Evolutionary conservation across 2,329 filamentous ascomycete species (phyloP).

Genomic region (Neurospora sp.): DNA sequence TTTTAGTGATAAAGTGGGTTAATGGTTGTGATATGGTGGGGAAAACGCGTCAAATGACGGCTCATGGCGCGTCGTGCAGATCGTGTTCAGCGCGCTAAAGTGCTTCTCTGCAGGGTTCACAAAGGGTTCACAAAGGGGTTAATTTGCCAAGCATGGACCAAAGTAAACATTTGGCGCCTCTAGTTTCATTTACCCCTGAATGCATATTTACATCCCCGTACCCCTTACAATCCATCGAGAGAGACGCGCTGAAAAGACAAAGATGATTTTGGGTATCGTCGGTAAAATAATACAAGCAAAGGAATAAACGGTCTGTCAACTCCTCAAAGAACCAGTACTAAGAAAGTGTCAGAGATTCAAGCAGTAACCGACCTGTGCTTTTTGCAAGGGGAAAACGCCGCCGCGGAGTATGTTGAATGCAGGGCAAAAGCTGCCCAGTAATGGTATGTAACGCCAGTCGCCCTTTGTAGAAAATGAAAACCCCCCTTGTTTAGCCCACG

Average conservation of each 20-base stretch:
- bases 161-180: neutral
- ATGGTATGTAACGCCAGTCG: neutral
- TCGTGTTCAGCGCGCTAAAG: neutral
- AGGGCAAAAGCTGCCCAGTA: neutral
- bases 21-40: slow-evolving; percentile 12
- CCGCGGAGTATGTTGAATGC: neutral
- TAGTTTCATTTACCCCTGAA: neutral
- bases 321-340: neutral
- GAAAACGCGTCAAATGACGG: slow-evolving; percentile 9
- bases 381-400: slow-evolving; percentile 6
- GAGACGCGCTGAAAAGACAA: neutral
- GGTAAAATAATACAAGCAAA: neutral
- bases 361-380: neutral
- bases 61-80: neutral
- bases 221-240: neutral
- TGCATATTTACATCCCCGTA: neutral
- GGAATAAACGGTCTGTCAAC: neutral
- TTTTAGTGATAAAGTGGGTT: slow-evolving; percentile 4
- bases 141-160: neutral
- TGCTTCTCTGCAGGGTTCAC: slow-evolving; percentile 1
- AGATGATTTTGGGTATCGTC: neutral
- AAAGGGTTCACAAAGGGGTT: neutral
- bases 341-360: neutral
- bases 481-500: slow-evolving; percentile 25
- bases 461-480: slow-evolving; percentile 6